Evolutionary conservation across 352 stramenopile species (phyloP), one percentile per base, ranked within the genome.

Genomic region (Phytophthora aleatoria): DNA sequence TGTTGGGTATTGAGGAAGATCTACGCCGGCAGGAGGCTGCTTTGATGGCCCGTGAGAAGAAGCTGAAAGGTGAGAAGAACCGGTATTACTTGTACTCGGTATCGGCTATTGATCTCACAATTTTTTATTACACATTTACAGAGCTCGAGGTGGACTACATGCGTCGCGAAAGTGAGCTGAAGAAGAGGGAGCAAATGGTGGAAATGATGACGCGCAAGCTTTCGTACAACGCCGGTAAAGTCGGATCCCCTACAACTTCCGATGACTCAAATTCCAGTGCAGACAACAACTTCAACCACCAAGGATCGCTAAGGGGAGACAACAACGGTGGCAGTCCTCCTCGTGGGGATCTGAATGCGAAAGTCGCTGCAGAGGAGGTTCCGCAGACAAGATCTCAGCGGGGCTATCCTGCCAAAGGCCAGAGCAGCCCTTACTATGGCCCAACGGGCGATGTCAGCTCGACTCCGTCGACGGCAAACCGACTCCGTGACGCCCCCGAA

Each of bases 131-230:
- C 48, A 47, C 30, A 15, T 50, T 57, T 57, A 6, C 51, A 91
- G 86, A 95, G 55, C 64, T 90, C 13, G 85, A 95, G 30, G 75
- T 87, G n/a, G 84, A 94, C 57, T 89, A 87, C 43, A 72, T 82
- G 64, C 83, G 86, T 48, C 80, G 85, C n/a, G 87, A 95, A 61
- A 74, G 72, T 35, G 87, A 93, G 63, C 57, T 95, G 27, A 92
- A 93, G 64, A 94, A 93, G 70, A 82, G 87, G 26, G 87, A 95
- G 66, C 83, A 92, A 83, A 91, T 94, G 65, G 56, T 91, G 33
- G 87, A 95, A 39, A 80, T 92, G 73, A 92, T 94, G 77, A 81
- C 76, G 26, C 81, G 87, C 13, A 92, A 91, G 72, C 48, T 89
- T 24, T 75, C 78, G 47, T 89, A 87, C 73, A 88, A 76, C 50